Base-by-base conservation (phyloP, 331 rosid species). In the Pyrus hybrid region DNA sequence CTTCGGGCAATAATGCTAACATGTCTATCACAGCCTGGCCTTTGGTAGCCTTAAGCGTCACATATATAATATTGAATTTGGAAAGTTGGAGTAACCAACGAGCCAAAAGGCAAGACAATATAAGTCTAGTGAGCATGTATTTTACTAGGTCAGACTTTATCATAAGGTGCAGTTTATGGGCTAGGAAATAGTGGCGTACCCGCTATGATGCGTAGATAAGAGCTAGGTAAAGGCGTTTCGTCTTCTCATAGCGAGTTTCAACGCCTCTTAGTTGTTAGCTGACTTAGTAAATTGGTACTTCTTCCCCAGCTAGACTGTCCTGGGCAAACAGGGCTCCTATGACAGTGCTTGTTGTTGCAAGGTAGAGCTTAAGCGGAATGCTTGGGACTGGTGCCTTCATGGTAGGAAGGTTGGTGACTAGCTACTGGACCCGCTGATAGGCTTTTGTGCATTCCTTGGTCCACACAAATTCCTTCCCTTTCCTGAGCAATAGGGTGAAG, bases 11-110 rank as follows among this genome's bases (percentile, higher is more conserved):
- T 2, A 32, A 32, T 32, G 35, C 35, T 32, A 32, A 8, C 2
- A 32, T 32, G 35, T 32, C 35, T 32, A 1, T 32, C 35, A 32
- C 2, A 5, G 35, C 35, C 6, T 32, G 35, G 35, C 0, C 11
- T 3, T 35, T 26, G 3, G 6, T 6, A 32, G 8, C 8, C 1
- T 3, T 7, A 0, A 17, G 26, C 0, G 43, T 7, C 0, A 4
- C 1, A 13, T 62, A 45, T 2, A 9, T 17, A 11, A 70, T 49
- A 2, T 70, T 63, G 5, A 49, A 49, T 8, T 70, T 20, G 0
- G 5, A 70, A 8, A 43, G 16, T 12, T 4, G 14, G 43, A 35
- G 43, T 1, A 35, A 8, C 43, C 3, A 35, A 2, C 12, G 3
- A 8, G 3, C 43, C 12, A 35, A 8, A 35, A 3, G 12, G 3